Conservation (phyloP, 208 protist genomes). For the Trypanosoma vivax region DNA sequence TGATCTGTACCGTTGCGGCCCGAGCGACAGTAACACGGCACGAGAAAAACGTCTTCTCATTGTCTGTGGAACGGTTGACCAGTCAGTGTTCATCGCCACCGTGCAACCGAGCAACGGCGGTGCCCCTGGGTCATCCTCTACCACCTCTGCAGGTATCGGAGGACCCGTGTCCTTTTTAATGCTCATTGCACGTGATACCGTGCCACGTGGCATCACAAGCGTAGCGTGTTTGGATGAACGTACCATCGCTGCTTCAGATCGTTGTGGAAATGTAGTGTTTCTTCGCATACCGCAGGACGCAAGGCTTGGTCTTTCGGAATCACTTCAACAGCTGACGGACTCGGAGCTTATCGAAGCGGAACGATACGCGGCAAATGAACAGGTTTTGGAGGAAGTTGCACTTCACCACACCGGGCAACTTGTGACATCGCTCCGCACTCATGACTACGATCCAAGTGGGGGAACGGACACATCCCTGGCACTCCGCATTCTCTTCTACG, state of each 20-base stretch:
- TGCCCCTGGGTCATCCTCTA: not conserved
- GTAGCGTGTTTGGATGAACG: conserved; percentile 54
- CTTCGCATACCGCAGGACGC: conserved; percentile 45
- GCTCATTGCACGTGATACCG: conserved; percentile 45
- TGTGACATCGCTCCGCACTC: conserved; percentile 52
- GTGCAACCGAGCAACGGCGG: conserved; percentile 35
- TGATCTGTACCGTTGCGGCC: conserved; percentile 59
- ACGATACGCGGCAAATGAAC: conserved; percentile 29
- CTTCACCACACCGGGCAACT: conserved; percentile 53
- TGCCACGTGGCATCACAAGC: conserved; percentile 60
- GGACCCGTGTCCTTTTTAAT: conserved; percentile 43
- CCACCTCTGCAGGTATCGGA: not conserved
- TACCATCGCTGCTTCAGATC: conserved; percentile 63
- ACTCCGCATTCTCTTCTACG: conserved; percentile 56
- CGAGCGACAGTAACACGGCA: conserved; percentile 21
- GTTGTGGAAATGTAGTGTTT: conserved; percentile 64
- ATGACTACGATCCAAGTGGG: conserved; percentile 37
- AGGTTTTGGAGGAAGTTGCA: conserved; percentile 62
- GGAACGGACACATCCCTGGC: conserved; percentile 32
- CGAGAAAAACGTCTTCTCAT: conserved; percentile 60
- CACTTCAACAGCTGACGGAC: conserved; percentile 41
- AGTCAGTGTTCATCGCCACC: conserved; percentile 66
- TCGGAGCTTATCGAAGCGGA: conserved; percentile 41
- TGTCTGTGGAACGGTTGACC: conserved; percentile 53
- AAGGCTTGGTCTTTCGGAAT: conserved; percentile 57